Evolutionary conservation across 306 rosid species (phyloP), one percentile per base, ranked within the genome.

Genomic region (Castanea sativa): DNA sequence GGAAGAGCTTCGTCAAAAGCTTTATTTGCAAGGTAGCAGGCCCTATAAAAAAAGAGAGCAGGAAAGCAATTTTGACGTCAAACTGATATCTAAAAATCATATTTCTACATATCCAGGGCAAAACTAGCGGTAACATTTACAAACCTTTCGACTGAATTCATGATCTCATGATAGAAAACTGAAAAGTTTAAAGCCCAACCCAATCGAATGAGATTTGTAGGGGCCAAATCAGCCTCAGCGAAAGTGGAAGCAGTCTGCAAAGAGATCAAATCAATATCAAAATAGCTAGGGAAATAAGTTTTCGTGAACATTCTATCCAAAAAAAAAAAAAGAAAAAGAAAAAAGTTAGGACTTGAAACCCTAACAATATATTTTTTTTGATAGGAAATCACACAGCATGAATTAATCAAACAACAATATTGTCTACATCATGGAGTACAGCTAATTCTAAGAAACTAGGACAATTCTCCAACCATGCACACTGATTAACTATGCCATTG

Each of bases 121-220:
- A 53, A 14, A 78, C 43, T 38, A 58, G 76, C 77, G 30, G 78
- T 14, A 41, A 71, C n/a, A 38, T 38, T 55, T 25, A 85, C 90
- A 81, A 65, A 93, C 98, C 97, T 91, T 84, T 91, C 94, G 15
- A 94, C 94, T 23, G 94, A 86, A 56, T 91, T 90, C 92, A 93
- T 65, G 82, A 93, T 93, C 83, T 93, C 98, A 80, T 91, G 90
- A 81, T 91, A 93, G 87, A 93, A 93, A 84, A 91, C 97, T 11
- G 94, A 93, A 88, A 86, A 91, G 83, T 93, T 93, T 72, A 93
- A 80, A 75, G 98, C 93, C 76, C 91, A 75, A 45, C 97, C 98
- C 92, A 93, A 74, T 32, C 98, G 90, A 84, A 93, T 91, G 69
- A 94, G 94, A 78, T 93, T 94, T 2, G 97, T 93, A 53, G 97